Conservation (phyloP, 1,139 yeast genomes). For the Groenewaldozyma sp. region DNA sequence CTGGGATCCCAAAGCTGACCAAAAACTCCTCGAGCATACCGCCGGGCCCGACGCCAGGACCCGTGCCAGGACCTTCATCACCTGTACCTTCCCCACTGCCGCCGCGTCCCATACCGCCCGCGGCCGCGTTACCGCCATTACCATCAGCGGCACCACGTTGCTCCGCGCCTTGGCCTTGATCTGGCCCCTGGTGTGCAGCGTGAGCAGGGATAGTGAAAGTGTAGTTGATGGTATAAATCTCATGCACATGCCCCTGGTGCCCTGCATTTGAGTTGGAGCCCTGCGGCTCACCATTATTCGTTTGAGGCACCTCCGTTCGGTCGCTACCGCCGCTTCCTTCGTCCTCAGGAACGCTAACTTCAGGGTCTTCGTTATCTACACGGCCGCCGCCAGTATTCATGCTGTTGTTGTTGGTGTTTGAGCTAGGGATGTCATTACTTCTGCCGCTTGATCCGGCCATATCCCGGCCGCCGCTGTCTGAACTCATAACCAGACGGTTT, state of each 20-base stretch:
- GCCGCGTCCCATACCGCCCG: not conserved
- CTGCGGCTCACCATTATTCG: not conserved
- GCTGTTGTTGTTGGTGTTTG: constrained; percentile 3
- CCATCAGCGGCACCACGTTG: not conserved
- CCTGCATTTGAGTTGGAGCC: not conserved
- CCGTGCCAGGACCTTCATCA: not conserved
- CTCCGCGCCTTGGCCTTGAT: not conserved
- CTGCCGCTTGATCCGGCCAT: too few relatives aligned
- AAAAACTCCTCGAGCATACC: constrained; percentile 1
- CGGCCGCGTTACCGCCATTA: not conserved
- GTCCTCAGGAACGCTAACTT: not conserved
- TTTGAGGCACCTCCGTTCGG: not conserved
- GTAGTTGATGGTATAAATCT: constrained; percentile 1
- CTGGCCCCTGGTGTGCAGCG: not conserved
- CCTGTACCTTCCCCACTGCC: not conserved
- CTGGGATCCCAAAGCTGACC: constrained; percentile 4
- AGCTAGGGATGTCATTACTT: constrained; percentile 3
- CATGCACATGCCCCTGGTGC: not conserved
- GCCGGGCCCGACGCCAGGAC: not conserved
- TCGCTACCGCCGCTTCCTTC: not conserved
- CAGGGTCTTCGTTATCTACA: not conserved
- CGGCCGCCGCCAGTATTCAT: too few relatives aligned
- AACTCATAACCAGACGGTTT: too few relatives aligned
- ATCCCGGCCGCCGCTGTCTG: not conserved
- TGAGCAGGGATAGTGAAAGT: constrained; percentile 2